Percentiles rank a stretch among this genome's conserved stretches.
Evolutionary conservation across 2,329 filamentous ascomycete genomes (phyloP).

Genomic region (Lecanicillium sp.): DNA sequence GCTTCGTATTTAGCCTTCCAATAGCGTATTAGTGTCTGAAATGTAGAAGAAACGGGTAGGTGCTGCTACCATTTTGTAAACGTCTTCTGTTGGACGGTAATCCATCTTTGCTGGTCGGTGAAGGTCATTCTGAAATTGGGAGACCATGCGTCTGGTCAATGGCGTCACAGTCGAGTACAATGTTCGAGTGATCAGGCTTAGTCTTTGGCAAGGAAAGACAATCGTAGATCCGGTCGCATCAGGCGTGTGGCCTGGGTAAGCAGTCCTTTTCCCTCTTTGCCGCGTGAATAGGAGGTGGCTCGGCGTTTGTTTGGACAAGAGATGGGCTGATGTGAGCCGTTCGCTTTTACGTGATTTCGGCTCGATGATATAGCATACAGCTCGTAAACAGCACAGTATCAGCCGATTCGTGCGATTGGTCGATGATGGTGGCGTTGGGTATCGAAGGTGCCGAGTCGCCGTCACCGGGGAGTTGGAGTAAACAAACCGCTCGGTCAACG

Average conservation of each 20-base stretch:
- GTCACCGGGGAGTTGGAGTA: slow-evolving; percentile 2
- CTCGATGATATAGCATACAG: too few species aligned
- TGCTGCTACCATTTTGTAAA: slow-evolving; percentile 78
- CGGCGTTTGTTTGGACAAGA: background rate
- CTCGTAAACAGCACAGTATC: too few species aligned
- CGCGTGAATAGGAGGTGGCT: background rate
- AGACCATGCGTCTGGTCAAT: slow-evolving; percentile 1
- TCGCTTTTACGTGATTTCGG: too few species aligned
- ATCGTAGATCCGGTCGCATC: too few species aligned
- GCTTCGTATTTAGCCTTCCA: slow-evolving; percentile 86
- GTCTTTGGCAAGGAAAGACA: too few species aligned
- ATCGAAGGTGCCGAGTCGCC: too few species aligned
- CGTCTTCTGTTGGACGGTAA: slow-evolving; percentile 91
- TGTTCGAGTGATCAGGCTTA: too few species aligned
- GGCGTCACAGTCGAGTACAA: too few species aligned
- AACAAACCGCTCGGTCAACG: slow-evolving; percentile 3
- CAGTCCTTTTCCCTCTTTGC: too few species aligned
- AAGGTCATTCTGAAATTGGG: slow-evolving; percentile 49
- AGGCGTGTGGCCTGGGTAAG: too few species aligned
- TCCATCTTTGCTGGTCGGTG: slow-evolving; percentile 59
- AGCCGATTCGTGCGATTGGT: too few species aligned
- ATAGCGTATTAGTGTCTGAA: slow-evolving; percentile 7
- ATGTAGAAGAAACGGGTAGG: background rate
- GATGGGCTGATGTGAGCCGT: background rate
- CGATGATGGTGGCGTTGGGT: too few species aligned